These are phyloP conservation scores for Teunomyces pallodes DNA, from an alignment of 805 yeast genomes.

Conservation along the genomic window DNA sequence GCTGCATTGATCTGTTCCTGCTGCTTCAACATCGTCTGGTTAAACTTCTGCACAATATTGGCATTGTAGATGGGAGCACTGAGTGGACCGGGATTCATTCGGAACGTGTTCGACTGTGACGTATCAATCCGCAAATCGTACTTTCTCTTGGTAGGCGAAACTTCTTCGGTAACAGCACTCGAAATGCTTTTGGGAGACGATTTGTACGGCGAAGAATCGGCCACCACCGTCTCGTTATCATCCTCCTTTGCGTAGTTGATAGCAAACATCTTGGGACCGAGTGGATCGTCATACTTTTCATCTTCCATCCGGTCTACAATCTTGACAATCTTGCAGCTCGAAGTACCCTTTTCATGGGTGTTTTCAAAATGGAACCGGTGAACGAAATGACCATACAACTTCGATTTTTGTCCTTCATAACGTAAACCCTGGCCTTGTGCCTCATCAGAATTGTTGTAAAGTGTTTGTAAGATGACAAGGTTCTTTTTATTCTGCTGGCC, in stretches of 20 bases:
- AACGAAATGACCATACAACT: slow-evolving; percentile 21
- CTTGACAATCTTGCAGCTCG: slow-evolving; percentile 11
- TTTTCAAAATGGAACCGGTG: slow-evolving; percentile 19
- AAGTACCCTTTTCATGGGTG: slow-evolving; percentile 6
- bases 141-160: slow-evolving; percentile 14
- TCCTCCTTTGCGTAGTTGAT: slow-evolving; percentile 11
- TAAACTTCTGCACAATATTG: slow-evolving; percentile 17
- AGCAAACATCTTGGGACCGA: neutral
- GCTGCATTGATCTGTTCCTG: slow-evolving; percentile 2
- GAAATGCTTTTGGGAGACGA: slow-evolving; percentile 17
- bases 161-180: neutral
- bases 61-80: slow-evolving; percentile 39
- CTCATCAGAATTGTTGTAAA: slow-evolving; percentile 21
- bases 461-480: slow-evolving; percentile 29
- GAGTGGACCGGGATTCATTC: slow-evolving; percentile 22
- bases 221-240: slow-evolving; percentile 41
- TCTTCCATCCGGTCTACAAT: slow-evolving; percentile 8
- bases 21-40: slow-evolving; percentile 14
- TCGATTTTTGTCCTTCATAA: slow-evolving; percentile 7
- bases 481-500: slow-evolving; percentile 22
- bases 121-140: slow-evolving; percentile 17
- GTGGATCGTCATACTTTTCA: slow-evolving; percentile 2
- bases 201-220: slow-evolving; percentile 38
- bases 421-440: neutral
- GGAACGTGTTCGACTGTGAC: slow-evolving; percentile 10